Percentiles rank a stretch among this genome's conserved stretches.
phyloP scores from a whole-genome alignment of 169 alveolate species.

The Eimeria maxima region DNA sequence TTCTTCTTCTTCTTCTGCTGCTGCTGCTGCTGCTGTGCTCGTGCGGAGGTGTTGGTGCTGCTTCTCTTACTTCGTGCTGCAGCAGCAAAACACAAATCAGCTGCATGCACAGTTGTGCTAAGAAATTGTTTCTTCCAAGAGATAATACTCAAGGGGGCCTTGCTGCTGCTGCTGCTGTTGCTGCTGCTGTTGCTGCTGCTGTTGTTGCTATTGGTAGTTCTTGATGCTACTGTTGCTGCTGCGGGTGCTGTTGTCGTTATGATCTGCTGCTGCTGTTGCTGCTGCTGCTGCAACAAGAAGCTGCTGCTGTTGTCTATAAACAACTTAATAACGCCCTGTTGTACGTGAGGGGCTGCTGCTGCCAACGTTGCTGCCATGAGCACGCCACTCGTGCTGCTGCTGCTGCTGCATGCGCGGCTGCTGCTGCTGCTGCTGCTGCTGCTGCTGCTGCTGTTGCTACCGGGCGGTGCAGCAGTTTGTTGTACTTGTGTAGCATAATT shows the following conservation, averaged over 20 bases:
- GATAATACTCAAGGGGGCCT: not conserved
- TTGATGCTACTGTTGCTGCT: slow-evolving; percentile 30
- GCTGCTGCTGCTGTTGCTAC: slow-evolving; percentile 39
- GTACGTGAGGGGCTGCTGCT: not conserved
- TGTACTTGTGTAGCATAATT: not conserved
- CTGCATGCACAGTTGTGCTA: slow-evolving; percentile 1
- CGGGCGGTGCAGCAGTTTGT: not conserved
- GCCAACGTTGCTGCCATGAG: not conserved
- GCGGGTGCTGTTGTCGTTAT: not conserved
- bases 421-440: slow-evolving; percentile 43
- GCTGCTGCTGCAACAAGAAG: not conserved
- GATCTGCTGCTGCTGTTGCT: not conserved
- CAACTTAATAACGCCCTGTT: not conserved
- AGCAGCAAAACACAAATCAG: not conserved
- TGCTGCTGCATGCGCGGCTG: not conserved
- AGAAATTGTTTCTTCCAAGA: too few relatives aligned
- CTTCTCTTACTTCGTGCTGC: not conserved
- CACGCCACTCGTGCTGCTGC: slow-evolving; percentile 5
- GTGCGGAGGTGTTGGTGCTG: not conserved
- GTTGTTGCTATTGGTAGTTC: too few relatives aligned
- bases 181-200: slow-evolving; percentile 21
- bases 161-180: not conserved
- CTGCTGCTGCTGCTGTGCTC: not conserved
- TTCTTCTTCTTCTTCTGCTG: not conserved
- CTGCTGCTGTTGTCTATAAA: not conserved